A percentile compares a stretch with the other conserved stretches of the same genome.
Conservation (phyloP, 176 grass and related monocot species). For the Aegilops umbellulata region DNA sequence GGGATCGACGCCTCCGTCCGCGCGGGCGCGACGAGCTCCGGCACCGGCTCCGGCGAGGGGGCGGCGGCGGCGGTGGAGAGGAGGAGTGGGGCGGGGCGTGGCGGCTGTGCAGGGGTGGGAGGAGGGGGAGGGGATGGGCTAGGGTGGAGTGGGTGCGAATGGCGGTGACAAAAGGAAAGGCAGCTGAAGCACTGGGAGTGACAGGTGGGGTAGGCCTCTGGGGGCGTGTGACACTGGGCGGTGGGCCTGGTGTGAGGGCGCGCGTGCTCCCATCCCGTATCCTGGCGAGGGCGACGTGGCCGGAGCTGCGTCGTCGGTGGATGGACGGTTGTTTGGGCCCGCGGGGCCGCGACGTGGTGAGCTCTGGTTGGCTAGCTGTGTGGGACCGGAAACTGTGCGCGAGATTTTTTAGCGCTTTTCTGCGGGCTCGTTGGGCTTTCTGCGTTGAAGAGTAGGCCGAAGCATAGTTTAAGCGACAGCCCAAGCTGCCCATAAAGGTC, state of each 20-base stretch:
- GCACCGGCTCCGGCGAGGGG: slow-evolving; percentile 15
- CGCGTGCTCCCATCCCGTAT: neutral
- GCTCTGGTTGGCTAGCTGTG: neutral
- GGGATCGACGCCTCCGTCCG: neutral
- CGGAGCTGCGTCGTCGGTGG: neutral
- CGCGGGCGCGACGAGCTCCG: neutral
- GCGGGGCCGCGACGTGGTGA: neutral
- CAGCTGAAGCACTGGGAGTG: slow-evolving; percentile 9
- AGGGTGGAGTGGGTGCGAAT: neutral
- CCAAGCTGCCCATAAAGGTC: neutral
- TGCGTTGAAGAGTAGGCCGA: no score
- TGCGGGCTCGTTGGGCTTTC: neutral
- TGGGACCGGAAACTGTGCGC: neutral
- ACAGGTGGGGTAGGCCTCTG: neutral
- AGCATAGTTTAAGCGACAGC: neutral
- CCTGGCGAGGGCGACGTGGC: slow-evolving; percentile 26
- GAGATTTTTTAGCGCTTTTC: neutral
- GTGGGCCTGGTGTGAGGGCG: neutral
- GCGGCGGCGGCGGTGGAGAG: neutral
- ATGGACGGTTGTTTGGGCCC: neutral
- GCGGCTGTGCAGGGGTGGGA: slow-evolving; percentile 14
- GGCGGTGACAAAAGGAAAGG: slow-evolving; percentile 30
- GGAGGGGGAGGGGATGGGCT: neutral
- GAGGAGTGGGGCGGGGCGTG: neutral
- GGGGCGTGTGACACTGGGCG: neutral